Conservation (phyloP, 164 flowering plant genomes). For the Macadamia tetraphylla region DNA sequence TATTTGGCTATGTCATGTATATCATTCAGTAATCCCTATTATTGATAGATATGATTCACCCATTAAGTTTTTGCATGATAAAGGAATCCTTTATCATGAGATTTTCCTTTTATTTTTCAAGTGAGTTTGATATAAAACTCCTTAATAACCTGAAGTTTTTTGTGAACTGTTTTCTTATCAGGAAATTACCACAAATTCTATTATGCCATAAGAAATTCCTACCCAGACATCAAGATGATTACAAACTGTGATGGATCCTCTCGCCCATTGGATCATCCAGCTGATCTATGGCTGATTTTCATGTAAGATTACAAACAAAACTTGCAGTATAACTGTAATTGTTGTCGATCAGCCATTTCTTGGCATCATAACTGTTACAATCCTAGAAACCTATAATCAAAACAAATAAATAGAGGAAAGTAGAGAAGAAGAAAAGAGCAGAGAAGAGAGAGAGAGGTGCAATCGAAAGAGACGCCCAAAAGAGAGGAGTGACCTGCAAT, state of each 20-base stretch:
- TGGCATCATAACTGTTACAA: not conserved
- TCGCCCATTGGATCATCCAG: constrained; percentile 71
- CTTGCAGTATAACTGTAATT: not conserved
- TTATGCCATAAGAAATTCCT: constrained; percentile 51
- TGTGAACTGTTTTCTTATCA: constrained; percentile 22
- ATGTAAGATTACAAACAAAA: constrained; percentile 40
- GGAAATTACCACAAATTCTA: constrained; percentile 88
- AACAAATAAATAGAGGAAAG: too few species aligned
- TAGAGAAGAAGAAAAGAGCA: too few species aligned
- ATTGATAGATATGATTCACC: not conserved
- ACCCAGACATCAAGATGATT: constrained; percentile 80
- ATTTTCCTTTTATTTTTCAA: too few species aligned
- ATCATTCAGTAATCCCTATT: too few species aligned
- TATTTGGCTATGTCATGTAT: too few species aligned
- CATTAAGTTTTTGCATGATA: not conserved
- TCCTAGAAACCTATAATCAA: too few species aligned
- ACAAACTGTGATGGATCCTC: constrained; percentile 90
- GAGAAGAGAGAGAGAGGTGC: too few species aligned
- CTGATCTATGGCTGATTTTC: constrained; percentile 81
- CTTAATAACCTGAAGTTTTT: constrained; percentile 6
- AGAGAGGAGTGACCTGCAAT: too few species aligned
- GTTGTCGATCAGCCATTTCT: not conserved
- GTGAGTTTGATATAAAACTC: not conserved
- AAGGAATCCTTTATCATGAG: not conserved
- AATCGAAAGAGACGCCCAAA: too few species aligned